Percentiles rank a stretch among this genome's conserved stretches.
phyloP scores from a whole-genome alignment of 495 filamentous ascomycete species.

The Chaetomium cochliodes region DNA sequence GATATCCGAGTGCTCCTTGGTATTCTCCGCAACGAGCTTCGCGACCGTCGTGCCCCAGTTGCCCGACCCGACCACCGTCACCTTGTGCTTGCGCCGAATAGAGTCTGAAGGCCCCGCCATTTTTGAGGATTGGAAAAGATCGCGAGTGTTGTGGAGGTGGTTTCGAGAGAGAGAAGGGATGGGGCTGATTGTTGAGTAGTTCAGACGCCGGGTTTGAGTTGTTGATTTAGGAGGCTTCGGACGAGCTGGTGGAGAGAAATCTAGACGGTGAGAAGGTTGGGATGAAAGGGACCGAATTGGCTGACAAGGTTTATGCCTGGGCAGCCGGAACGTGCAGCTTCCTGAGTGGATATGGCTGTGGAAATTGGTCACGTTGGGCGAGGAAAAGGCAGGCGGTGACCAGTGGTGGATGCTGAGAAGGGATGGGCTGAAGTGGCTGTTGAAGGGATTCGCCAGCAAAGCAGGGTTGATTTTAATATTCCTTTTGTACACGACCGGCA shows the following conservation, averaged over 20 bases:
- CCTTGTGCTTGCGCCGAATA: slow-evolving; percentile 75
- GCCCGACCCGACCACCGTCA: slow-evolving; percentile 90
- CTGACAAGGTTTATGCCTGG: slow-evolving; percentile 19
- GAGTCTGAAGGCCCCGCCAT: slow-evolving; percentile 39
- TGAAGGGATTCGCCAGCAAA: slow-evolving; percentile 3
- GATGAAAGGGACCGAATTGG: slow-evolving; percentile 15
- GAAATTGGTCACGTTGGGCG: slow-evolving; percentile 24
- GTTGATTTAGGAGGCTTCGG: neutral
- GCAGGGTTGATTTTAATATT: slow-evolving; percentile 13
- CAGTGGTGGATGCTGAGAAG: slow-evolving; percentile 1
- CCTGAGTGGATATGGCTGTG: slow-evolving; percentile 26
- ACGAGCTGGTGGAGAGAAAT: slow-evolving; percentile 2
- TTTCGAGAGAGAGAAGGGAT: neutral
- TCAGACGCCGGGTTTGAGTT: neutral
- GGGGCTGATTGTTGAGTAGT: neutral
- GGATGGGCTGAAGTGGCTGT: slow-evolving; percentile 7
- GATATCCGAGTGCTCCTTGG: slow-evolving; percentile 66
- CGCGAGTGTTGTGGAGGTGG: neutral
- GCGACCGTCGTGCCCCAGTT: slow-evolving; percentile 98
- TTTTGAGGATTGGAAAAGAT: slow-evolving; percentile 26
- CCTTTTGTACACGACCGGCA: slow-evolving; percentile 24
- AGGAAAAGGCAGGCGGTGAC: slow-evolving; percentile 25
- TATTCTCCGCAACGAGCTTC: slow-evolving; percentile 95
- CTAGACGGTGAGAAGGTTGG: neutral
- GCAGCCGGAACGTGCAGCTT: slow-evolving; percentile 20